phyloP scores from a whole-genome alignment of 768 basidiomycete species.

The Podaxis sp. region DNA sequence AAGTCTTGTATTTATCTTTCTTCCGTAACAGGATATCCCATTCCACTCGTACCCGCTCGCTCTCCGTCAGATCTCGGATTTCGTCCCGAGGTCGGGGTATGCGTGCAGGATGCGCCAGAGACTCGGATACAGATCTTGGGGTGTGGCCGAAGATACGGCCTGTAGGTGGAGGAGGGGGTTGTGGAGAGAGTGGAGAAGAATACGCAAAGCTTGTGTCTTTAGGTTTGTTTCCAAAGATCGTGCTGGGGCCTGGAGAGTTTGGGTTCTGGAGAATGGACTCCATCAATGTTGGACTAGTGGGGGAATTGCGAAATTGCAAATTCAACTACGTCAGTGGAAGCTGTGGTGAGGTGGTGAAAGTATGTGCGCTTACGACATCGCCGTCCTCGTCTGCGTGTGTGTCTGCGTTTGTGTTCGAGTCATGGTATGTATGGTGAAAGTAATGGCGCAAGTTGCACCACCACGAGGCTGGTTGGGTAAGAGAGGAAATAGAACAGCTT shows the following conservation, averaged over 20 bases:
- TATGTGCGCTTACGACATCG: constrained; percentile 5
- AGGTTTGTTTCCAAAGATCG: background rate
- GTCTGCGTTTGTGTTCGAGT: background rate
- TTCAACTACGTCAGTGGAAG: background rate
- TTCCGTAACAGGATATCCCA: constrained; percentile 14
- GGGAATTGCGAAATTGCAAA: background rate
- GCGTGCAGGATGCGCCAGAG: background rate
- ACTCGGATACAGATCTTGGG: background rate
- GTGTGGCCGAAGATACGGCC: background rate
- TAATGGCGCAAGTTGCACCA: background rate
- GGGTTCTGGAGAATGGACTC: constrained; percentile 1
- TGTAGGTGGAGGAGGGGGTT: constrained; percentile 7
- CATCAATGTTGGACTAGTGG: constrained; percentile 1
- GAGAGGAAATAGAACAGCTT: background rate
- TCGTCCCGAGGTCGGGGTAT: constrained; percentile 4
- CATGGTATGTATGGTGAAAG: background rate
- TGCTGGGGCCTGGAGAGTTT: constrained; percentile 4
- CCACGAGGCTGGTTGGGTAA: constrained; percentile 1
- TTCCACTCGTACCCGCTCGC: constrained; percentile 11
- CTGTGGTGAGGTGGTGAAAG: background rate
- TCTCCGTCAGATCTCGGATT: constrained; percentile 1
- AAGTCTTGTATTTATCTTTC: constrained; percentile 15
- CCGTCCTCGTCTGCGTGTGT: constrained; percentile 1
- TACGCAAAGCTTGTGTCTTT: background rate
- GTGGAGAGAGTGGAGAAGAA: background rate